Base-by-base conservation (phyloP, 805 yeast genomes). In the Lipomyces mesembrius region DNA sequence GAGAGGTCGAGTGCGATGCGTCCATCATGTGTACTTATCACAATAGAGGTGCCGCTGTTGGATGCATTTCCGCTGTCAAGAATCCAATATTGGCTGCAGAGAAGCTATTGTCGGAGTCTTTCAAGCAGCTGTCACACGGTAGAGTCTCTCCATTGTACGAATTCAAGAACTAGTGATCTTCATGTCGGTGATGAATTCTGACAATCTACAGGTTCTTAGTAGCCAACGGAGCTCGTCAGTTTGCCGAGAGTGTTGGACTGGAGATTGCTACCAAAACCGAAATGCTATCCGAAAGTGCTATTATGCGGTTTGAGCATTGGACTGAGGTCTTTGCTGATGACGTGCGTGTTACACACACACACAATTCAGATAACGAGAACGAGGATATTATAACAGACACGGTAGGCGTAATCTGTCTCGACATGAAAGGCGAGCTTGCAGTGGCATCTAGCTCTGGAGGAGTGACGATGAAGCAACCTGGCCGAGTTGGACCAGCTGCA, bases 401-500 rank as follows among this genome's bases (percentile, higher is more conserved):
- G 0, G 76, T 81, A 2, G 83, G 83, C 0, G 77, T 79, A 7
- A 76, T 81, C 9, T 76, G 78, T 43, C 63, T 76, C 0, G 78
- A 74, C 56, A 34, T 11, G 0, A 22, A 32, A 2, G 75, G 75
- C 1, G 62, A 65, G 7, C 39, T 77, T 3, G 73, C 77, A 9
- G 79, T 75, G 2, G 78, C 75, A 6, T 71, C 81, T 2, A 76
- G 80, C 67, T 80, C 83, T 0, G 83, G 84, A 1, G 83, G 83
- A 0, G 71, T 77, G 0, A 59, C 77, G 17, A 69, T 77, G 66
- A 79, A 79, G 61, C 72, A 61, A 2, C 72, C 78, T 0, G 83
- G 83, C 11, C 57, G 83, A 39, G 61, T 81, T 0, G 83, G 83
- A 2, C 81, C 82, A 0, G 83, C 83, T 0, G 81, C 81, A 1